Evolutionary conservation across 352 stramenopile species (phyloP).

Genomic region (Globisporangium iwayamae): DNA sequence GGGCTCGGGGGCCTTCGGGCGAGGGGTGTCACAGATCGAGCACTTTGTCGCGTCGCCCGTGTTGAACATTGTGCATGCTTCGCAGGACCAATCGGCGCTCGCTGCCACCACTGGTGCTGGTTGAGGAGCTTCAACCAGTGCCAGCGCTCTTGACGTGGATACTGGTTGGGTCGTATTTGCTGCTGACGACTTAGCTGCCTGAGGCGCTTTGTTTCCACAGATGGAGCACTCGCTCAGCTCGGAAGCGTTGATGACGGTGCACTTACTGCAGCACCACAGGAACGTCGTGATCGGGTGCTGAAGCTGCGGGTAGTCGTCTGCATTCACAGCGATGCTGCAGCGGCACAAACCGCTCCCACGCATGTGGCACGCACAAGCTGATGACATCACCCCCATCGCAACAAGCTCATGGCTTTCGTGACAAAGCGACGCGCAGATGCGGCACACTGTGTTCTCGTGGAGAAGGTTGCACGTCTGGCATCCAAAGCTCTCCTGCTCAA

Average conservation of each 20-base stretch:
- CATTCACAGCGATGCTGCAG: slow-evolving; percentile 38
- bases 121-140: slow-evolving; percentile 30
- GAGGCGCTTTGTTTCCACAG: slow-evolving; percentile 45
- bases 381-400: slow-evolving; percentile 58
- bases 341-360: slow-evolving; percentile 48
- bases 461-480: slow-evolving; percentile 82
- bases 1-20: slow-evolving; percentile 23
- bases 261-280: slow-evolving; percentile 79
- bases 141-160: slow-evolving; percentile 51
- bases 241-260: slow-evolving; percentile 74
- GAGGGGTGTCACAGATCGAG: slow-evolving; percentile 62
- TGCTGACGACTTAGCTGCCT: slow-evolving; percentile 19
- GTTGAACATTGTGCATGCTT: slow-evolving; percentile 81
- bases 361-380: slow-evolving; percentile 68
- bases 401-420: slow-evolving; percentile 84
- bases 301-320: slow-evolving; percentile 35
- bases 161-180: slow-evolving; percentile 11
- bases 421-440: slow-evolving; percentile 63
- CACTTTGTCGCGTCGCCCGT: slow-evolving; percentile 51
- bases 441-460: slow-evolving; percentile 64
- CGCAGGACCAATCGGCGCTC: slow-evolving; percentile 60
- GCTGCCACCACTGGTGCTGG: not conserved
- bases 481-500: slow-evolving; percentile 72
- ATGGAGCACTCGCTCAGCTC: slow-evolving; percentile 57
- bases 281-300: slow-evolving; percentile 31